Base-by-base conservation (phyloP, 345 rosid species). In the Carallia brachiata region DNA sequence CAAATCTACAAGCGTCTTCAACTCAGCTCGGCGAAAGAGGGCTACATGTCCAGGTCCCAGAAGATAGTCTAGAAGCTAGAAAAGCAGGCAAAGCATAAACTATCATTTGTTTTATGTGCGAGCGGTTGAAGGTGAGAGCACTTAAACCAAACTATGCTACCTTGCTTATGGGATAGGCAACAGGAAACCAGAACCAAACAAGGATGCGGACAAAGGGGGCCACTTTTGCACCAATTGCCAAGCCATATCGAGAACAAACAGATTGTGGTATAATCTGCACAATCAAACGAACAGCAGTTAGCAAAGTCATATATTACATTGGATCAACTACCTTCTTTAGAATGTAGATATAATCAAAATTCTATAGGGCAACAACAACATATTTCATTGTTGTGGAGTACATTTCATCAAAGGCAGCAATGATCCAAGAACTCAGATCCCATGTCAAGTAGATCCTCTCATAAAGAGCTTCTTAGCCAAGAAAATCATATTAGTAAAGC, bases 81-180 rank as follows among this genome's bases (percentile, higher is more conserved):
- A 65, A 58, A 73, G 13, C 63, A 71, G 27, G 71, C 4, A 61
- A 57, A 68, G 12, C 40, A 62, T 34, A 13, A 34, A 19, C 4
- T 61, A 47, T 34, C 66, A 44, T 56, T 52, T 70, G 44, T 52
- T 2, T n/a, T 2, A 53, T 54, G 65, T 40, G 63, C 9, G 19
- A 16, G 56, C 39, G 54, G 17, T 10, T 56, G 30, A 64, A 18
- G 17, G 52, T 16, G 63, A 31, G 39, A 18, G n/a, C 18, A 5
- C 53, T 58, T 50, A 77, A 72, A 37, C 58, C 48, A 55, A 65
- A 37, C 63, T 60, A 30, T 2, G 27, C 60, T 48, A 94, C 99
- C 99, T 95, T 95, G 90, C 99, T 95, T 74, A 95, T 95, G 0
- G 99, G 99, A 78, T 83, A 95, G 19, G 99, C 92, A 84, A 95